Evolutionary conservation across 139 green algal genomes (phyloP).

Genomic region (Coelastrella sp.): DNA sequence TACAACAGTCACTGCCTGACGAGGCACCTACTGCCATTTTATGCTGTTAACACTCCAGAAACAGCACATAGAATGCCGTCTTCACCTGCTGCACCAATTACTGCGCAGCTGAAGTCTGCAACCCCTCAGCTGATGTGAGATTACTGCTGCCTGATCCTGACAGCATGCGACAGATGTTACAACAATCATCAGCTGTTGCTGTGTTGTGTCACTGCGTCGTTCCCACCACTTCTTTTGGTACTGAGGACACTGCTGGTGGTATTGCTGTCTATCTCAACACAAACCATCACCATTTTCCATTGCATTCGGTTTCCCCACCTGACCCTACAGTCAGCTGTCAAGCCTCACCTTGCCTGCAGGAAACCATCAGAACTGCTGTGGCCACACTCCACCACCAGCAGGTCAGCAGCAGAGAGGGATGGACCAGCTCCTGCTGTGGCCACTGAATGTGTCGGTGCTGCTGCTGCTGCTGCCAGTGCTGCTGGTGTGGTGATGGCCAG

Average conservation of each 20-base stretch:
- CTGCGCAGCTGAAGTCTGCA: not conserved
- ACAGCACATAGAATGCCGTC: not conserved
- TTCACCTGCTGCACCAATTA: not conserved
- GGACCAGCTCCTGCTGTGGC: constrained; percentile 16
- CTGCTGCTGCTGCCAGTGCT: constrained; percentile 2
- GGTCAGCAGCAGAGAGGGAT: not conserved
- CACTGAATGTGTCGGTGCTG: not conserved
- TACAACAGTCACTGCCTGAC: not conserved
- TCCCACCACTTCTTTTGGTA: no score
- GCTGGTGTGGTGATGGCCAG: constrained; percentile 30
- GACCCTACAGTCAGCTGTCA: no score
- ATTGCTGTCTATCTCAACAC: no score
- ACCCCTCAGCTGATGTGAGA: no score
- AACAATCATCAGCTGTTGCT: not conserved
- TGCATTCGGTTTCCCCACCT: no score
- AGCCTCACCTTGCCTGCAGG: not conserved
- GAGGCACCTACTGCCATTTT: no score
- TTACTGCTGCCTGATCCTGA: no score
- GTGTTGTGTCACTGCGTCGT: not conserved
- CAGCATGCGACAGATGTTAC: no score
- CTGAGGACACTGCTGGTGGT: no score
- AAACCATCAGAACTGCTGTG: not conserved
- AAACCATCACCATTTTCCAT: no score
- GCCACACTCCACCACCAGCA: not conserved
- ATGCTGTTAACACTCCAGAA: no score